Conservation (phyloP, 2,329 filamentous ascomycete genomes). For the Fusarium incarnatum region DNA sequence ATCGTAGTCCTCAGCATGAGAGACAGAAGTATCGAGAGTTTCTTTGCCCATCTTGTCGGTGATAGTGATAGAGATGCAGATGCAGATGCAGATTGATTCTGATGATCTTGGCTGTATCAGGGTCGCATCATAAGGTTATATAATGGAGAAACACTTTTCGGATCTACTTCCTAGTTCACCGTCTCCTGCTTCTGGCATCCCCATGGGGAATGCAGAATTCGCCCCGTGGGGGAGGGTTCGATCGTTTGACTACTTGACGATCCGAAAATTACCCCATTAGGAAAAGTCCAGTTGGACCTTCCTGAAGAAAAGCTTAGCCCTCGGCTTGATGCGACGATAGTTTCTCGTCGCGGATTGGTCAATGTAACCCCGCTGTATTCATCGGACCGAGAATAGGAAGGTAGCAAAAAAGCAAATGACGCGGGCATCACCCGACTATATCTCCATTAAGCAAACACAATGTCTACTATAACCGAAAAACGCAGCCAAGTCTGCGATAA, state of each 20-base stretch:
- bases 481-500: conserved; percentile 47
- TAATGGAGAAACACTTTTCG: conserved; percentile 13
- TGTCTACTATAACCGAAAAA: conserved; percentile 19
- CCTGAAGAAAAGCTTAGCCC: neutral
- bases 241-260: neutral
- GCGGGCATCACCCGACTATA: conserved; percentile 23
- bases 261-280: conserved; percentile 40
- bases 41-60: conserved; percentile 16
- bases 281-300: neutral
- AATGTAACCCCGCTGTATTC: neutral
- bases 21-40: conserved; percentile 11
- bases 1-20: conserved; percentile 22
- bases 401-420: neutral
- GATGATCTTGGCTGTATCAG: conserved; percentile 5
- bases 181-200: neutral
- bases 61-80: neutral
- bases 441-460: conserved; percentile 31
- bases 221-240: conserved; percentile 14
- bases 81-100: neutral
- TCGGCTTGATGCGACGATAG: neutral
- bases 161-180: conserved; percentile 10
- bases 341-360: neutral
- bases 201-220: neutral
- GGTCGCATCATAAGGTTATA: conserved; percentile 23
- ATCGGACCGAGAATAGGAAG: conserved; percentile 23